Conservation (phyloP, 176 grass and related monocot genomes). For the Aechmea fasciata region DNA sequence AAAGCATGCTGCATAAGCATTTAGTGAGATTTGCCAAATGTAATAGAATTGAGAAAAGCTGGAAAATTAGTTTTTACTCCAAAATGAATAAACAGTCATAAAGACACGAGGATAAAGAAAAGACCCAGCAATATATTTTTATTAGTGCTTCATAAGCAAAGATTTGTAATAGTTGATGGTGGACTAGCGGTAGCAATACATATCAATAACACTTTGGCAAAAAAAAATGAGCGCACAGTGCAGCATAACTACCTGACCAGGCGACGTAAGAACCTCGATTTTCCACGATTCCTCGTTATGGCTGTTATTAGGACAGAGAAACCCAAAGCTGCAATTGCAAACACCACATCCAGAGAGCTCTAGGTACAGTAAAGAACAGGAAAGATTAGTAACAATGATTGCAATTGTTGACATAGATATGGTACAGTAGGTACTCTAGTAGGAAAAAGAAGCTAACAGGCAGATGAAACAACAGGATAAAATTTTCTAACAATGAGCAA, state of each 20-base stretch:
- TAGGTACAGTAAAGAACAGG: slow-evolving; percentile 18
- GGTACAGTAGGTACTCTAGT: too few species aligned
- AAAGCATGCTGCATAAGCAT: too few species aligned
- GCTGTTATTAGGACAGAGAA: slow-evolving; percentile 35
- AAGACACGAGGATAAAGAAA: too few species aligned
- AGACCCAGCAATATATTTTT: background rate
- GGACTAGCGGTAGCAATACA: background rate
- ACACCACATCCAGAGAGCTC: slow-evolving; percentile 76
- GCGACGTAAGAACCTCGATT: slow-evolving; percentile 23
- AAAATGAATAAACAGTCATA: background rate
- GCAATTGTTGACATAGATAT: too few species aligned
- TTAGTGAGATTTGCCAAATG: too few species aligned
- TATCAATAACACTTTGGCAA: too few species aligned
- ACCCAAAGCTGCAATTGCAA: slow-evolving; percentile 42
- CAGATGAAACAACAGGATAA: slow-evolving; percentile 5
- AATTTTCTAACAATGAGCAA: background rate
- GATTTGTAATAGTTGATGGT: too few species aligned
- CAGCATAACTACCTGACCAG: slow-evolving; percentile 38
- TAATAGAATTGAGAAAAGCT: too few species aligned
- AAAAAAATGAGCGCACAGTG: background rate
- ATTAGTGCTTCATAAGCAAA: background rate
- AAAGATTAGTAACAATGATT: background rate
- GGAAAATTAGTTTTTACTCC: too few species aligned
- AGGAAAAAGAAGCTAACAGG: slow-evolving; percentile 14
- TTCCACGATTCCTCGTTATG: slow-evolving; percentile 40